Conservation (phyloP, 129 eudicot species). For the Centrapalus pauciflorus region DNA sequence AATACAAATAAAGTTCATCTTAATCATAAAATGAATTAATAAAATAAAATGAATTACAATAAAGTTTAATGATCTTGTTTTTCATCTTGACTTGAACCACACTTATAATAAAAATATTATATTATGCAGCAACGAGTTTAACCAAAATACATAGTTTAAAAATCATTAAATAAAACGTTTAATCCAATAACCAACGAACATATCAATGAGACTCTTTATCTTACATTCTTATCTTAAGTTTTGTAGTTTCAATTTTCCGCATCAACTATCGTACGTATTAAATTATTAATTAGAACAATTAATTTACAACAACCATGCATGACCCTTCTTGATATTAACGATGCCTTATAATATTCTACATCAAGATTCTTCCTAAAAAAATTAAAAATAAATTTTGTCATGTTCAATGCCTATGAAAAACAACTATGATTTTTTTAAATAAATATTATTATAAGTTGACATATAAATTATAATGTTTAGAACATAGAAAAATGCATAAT, state of each 20-base stretch:
- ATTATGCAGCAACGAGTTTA: neutral
- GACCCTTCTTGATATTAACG: neutral
- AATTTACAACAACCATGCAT: neutral
- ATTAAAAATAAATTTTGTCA: neutral
- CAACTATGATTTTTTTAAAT: neutral
- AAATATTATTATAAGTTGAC: neutral
- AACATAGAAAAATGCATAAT: neutral
- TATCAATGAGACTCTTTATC: neutral
- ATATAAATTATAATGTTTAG: slow-evolving; percentile 4
- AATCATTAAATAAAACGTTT: neutral
- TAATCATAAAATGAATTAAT: too few species aligned
- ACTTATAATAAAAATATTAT: neutral
- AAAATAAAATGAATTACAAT: too few species aligned
- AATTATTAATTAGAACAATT: neutral
- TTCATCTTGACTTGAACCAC: too few species aligned
- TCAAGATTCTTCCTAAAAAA: neutral
- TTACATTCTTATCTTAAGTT: neutral
- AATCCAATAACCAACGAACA: neutral
- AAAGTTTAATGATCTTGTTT: too few species aligned
- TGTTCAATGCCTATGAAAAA: slow-evolving; percentile 17
- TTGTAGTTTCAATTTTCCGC: slow-evolving; percentile 20
- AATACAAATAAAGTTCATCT: too few species aligned
- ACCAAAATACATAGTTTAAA: neutral
- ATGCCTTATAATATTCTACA: neutral
- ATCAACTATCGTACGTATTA: neutral